Base-by-base conservation (phyloP, 2,329 filamentous ascomycete genomes). In the Fusarium chuoi region DNA sequence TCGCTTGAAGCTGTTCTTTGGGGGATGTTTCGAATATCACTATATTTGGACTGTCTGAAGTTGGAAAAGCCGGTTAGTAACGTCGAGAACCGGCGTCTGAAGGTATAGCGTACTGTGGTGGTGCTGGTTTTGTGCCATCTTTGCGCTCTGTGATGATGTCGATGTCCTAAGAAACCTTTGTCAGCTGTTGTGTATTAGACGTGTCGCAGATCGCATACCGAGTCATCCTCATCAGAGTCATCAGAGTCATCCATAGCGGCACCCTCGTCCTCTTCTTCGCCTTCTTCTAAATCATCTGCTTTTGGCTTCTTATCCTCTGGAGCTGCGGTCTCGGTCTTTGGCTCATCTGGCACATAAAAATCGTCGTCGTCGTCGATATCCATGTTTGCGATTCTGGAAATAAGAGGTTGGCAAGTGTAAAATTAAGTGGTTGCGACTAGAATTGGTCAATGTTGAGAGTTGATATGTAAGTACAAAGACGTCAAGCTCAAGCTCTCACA, bases 301-400 rank as follows among this genome's bases (percentile, higher is more conserved):
- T 84, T 84, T 15, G 79, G 73, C 68, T 75, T 79, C 74, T 79
- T 78, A 24, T 79, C 78, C 14, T 80, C 76, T 20, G 74, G 69
- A 11, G 70, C 74, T 28, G 76, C 71, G 15, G 73, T 75, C 62
- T 86, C 79, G 26, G 79, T 77, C 56, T 83, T 83, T 44, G 86
- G 84, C 80, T 91, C 89, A 68, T 91, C 90, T 3, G 88, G 87
- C 65, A 87, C 88, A 78, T 92, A 92, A 77, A 92, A 90, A 81
- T 92, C 90, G 73, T 92, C 90, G 57, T 91, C 90, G 73, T 92
- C 90, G 81, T 92, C 90, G 66, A 92, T 88, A 79, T 92, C 90
- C 89, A 92, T 92, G 28, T 72, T 85, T 78, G 65, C 70, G 66
- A 71, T 44, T 56, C 14, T 76, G 28, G 15, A 28, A 20, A 35